These are phyloP conservation scores for Heterobasidion occidentale DNA, from an alignment of 1,284 basidiomycete genomes.

Conservation along the genomic window DNA sequence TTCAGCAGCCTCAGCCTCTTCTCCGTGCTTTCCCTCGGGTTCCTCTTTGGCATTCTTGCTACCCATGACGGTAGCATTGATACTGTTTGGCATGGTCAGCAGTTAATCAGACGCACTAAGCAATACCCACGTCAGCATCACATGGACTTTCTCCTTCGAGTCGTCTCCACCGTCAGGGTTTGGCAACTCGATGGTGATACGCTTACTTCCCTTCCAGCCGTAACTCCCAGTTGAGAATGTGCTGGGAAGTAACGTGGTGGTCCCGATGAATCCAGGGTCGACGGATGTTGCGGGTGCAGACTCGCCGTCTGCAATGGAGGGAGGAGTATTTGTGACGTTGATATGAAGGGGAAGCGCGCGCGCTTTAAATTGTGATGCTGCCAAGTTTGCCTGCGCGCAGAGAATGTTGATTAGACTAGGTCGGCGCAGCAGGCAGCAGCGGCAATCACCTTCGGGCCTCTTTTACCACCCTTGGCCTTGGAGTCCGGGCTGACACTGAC, in stretches of 20 bases:
- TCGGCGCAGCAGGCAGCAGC: conserved; percentile 1
- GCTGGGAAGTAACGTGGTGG: conserved; percentile 44
- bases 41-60: conserved; percentile 51
- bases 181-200: conserved; percentile 55
- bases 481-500: conserved; percentile 7
- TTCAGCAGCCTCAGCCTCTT: conserved; percentile 16
- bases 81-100: conserved; percentile 28
- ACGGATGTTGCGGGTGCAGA: conserved; percentile 24
- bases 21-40: conserved; percentile 21
- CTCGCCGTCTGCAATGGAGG: conserved; percentile 33
- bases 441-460: conserved; percentile 16
- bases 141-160: conserved; percentile 59
- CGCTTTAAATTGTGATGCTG: conserved; percentile 48
- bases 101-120: background rate
- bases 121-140: conserved; percentile 61
- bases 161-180: conserved; percentile 39
- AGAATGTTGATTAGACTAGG: background rate
- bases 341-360: conserved; percentile 62
- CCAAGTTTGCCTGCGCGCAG: conserved; percentile 17
- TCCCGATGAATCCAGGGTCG: conserved; percentile 60
- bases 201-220: conserved; percentile 74
- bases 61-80: conserved; percentile 71
- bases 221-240: conserved; percentile 68
- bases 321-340: conserved; percentile 61
- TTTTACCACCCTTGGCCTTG: conserved; percentile 8